Percentiles rank a stretch among this genome's conserved stretches.
phyloP scores from a whole-genome alignment of 2,329 filamentous ascomycete species.

The Colletotrichum euphorbiae region DNA sequence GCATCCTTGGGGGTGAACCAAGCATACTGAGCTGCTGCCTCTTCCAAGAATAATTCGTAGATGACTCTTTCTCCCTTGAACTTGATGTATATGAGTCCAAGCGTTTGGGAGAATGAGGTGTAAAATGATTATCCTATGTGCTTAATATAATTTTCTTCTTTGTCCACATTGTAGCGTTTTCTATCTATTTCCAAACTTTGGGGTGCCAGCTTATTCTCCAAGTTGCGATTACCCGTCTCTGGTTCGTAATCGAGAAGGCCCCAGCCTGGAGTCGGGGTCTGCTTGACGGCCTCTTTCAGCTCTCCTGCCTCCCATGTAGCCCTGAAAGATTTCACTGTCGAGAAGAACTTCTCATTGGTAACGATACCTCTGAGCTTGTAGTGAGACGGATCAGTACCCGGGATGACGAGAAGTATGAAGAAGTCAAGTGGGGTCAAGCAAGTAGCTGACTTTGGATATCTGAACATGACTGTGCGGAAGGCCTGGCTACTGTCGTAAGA shows the following conservation, averaged over 20 bases:
- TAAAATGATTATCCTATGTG: slow-evolving; percentile 67
- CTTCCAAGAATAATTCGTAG: slow-evolving; percentile 65
- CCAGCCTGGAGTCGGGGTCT: slow-evolving; percentile 50
- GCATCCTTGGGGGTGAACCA: slow-evolving; percentile 58
- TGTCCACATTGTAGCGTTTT: slow-evolving; percentile 57
- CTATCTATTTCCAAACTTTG: slow-evolving; percentile 53
- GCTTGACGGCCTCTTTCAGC: slow-evolving; percentile 49
- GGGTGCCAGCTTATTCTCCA: slow-evolving; percentile 51
- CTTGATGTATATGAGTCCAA: slow-evolving; percentile 59
- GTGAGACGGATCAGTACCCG: too few species aligned
- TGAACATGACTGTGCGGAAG: too few species aligned
- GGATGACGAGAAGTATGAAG: too few species aligned
- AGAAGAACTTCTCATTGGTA: too few species aligned
- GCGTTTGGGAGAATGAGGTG: slow-evolving; percentile 55
- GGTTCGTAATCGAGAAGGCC: slow-evolving; percentile 50
- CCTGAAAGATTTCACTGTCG: too few species aligned
- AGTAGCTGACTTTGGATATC: too few species aligned
- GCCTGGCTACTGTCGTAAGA: too few species aligned
- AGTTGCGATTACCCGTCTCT: slow-evolving; percentile 47
- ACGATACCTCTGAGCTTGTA: too few species aligned
- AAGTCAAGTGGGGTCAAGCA: too few species aligned
- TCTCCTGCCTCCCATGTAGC: slow-evolving; percentile 53
- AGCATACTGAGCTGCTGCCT: slow-evolving; percentile 65
- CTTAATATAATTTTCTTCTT: slow-evolving; percentile 58
- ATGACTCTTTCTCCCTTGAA: slow-evolving; percentile 63